These are phyloP conservation scores for Sphaerulina populicola DNA, from an alignment of 2,329 filamentous ascomycete species.

Conservation along the genomic window DNA sequence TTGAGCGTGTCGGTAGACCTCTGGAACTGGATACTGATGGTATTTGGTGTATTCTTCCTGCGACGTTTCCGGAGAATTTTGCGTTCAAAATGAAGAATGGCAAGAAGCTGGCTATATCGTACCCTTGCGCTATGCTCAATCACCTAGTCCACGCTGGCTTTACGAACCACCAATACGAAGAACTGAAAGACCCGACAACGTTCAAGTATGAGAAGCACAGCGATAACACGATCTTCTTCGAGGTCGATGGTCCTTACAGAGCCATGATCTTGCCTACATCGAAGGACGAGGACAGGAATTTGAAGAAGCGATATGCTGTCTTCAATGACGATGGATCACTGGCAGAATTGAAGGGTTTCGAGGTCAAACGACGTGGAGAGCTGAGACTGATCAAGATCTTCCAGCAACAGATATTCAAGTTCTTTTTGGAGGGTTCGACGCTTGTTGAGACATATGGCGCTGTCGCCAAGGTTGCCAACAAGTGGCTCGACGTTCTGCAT, in stretches of 20 bases:
- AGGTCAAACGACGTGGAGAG: slow-evolving; percentile 94
- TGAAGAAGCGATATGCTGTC: slow-evolving; percentile 98
- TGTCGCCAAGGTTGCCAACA: slow-evolving; percentile 89
- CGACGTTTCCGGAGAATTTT: slow-evolving; percentile 94
- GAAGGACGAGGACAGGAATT: slow-evolving; percentile 97
- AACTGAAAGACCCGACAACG: slow-evolving; percentile 64
- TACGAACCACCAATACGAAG: slow-evolving; percentile 97
- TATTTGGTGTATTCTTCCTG: slow-evolving; percentile 98
- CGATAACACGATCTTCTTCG: slow-evolving; percentile 99
- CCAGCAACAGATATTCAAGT: slow-evolving; percentile 98
- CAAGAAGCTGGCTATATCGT: slow-evolving; percentile 93
- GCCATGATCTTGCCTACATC: slow-evolving; percentile 97
- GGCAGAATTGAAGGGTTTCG: slow-evolving; percentile 93
- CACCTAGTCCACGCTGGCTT: slow-evolving; percentile 90
- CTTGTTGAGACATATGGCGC: slow-evolving; percentile 81
- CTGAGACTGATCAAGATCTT: slow-evolving; percentile 99
- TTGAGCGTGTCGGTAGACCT: slow-evolving; percentile 85
- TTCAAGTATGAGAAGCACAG: slow-evolving; percentile 95
- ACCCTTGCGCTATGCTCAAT: slow-evolving; percentile 98
- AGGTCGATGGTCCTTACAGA: slow-evolving; percentile 94
- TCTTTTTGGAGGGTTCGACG: slow-evolving; percentile 87
- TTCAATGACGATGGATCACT: slow-evolving; percentile 97
- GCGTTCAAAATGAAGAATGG: slow-evolving; percentile 88
- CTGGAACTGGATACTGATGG: slow-evolving; percentile 95
- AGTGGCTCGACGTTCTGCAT: slow-evolving; percentile 91